These are phyloP conservation scores for Oryza officinalis DNA, from an alignment of 176 grass and related monocot genomes.

Conservation along the genomic window DNA sequence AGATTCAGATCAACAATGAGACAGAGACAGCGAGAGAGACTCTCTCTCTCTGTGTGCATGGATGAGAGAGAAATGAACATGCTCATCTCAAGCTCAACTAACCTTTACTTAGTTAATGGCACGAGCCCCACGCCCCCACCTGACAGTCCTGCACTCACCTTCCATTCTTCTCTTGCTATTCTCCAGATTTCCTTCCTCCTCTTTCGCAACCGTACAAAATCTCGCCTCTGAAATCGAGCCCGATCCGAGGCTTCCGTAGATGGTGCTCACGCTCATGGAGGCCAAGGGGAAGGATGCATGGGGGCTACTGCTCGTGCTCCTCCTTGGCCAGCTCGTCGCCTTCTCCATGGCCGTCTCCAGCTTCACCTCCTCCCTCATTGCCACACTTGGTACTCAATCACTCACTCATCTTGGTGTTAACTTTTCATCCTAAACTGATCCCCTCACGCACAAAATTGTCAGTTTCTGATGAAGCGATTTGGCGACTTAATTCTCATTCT, in stretches of 20 bases:
- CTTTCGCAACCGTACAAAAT: constrained; percentile 13
- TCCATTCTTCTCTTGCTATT: not conserved
- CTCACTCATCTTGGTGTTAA: not conserved
- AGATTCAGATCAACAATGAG: not conserved
- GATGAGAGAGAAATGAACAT: not conserved
- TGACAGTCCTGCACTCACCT: constrained; percentile 19
- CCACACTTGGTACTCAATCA: constrained; percentile 48
- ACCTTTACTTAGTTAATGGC: constrained; percentile 13
- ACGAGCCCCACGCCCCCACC: constrained; percentile 30
- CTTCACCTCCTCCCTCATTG: constrained; percentile 72
- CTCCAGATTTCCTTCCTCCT: not conserved
- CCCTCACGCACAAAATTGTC: not conserved
- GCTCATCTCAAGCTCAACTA: not conserved
- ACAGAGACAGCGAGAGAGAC: not conserved
- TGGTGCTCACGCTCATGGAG: constrained; percentile 24
- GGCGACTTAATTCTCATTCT: not conserved
- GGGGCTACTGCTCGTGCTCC: constrained; percentile 51
- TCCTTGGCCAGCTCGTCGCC: constrained; percentile 77
- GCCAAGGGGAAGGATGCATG: constrained; percentile 49
- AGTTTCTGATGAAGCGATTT: not conserved
- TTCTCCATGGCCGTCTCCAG: constrained; percentile 68
- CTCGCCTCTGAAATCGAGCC: constrained; percentile 12
- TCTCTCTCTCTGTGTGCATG: not conserved
- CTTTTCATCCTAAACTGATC: not conserved
- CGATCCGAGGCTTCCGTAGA: not conserved